Evolutionary conservation across 495 filamentous ascomycete species (phyloP), one percentile per base, ranked within the genome.

Genomic region (Neurospora sp.): DNA sequence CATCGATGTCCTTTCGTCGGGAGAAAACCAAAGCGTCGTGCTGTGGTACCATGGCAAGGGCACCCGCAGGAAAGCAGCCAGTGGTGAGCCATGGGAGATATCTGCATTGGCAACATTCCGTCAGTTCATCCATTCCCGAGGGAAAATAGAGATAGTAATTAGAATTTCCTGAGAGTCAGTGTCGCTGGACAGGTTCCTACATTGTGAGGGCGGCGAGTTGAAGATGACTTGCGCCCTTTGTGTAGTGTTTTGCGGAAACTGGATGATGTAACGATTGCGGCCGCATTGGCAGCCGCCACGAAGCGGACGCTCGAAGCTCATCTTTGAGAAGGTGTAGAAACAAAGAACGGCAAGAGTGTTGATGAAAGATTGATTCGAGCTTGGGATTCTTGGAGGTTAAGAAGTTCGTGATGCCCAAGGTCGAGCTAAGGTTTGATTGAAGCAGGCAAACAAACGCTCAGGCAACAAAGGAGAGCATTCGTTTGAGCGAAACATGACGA

Each of bases 221-320:
- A 94, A 93, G 74, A 92, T 86, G 9, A 97, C 86, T 68, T 88
- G 85, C 31, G 91, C 89, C 61, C 84, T 80, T 68, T 74, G 71
- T 2, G 70, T 46, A 31, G 81, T 16, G 81, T 80, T 48, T 86
- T 80, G 73, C 88, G 94, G 93, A 39, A 94, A 85, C 38, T 86
- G 80, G 72, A 97, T 88, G 20, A 88, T 85, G 81, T 96, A 97
- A 74, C 89, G 86, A 77, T 95, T 97, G 39, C 94, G 89, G 48
- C 93, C 93, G 80, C 94, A 97, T 37, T 90, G 88, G 81, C 94
- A 97, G 78, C 90, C 86, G 72, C 94, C 94, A 70, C 85, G 87
- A 37, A 97, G 87, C 31, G 83, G 84, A 44, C 85, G 84, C 71
- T 81, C 74, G 72, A 77, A 70, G 78, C 77, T 80, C 87, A 88